Evolutionary conservation across 73 alveolate species (phyloP), one percentile per base, ranked within the genome.

Genomic region (Breviolum minutum): DNA sequence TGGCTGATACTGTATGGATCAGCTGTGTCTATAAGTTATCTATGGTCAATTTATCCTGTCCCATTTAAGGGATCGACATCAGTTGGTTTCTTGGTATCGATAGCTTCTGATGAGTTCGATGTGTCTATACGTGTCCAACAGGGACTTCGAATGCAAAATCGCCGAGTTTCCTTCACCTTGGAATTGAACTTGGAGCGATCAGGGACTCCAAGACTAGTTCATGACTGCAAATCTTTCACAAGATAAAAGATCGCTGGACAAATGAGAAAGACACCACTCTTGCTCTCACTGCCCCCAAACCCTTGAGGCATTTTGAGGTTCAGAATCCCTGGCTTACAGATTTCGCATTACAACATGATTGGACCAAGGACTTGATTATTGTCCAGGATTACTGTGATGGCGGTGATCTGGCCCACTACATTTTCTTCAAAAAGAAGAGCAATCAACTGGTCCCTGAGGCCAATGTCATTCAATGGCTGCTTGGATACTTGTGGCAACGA

Each of bases 341-440:
- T 40, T 40, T 40, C 3, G 54, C 54, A 40, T 40, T 40, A 40
- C 54, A 3, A 40, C 54, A 40, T 40, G 54, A 3, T 40, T 40
- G 54, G 54, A 40, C 54, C 54, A 40, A 92, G 97, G 97, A 92
- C 97, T 79, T 92, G n/a, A 92, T 92, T 79, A 92, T 92, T 63
- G 86, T 92, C 66, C 97, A 92, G 79, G 80, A 92, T 60, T 92
- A 92, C 40, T 92, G 97, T 63, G 89, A 92, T 14, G 97, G 97
- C 27, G 97, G 97, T 17, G 97, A 92, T 80, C 40, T 92, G 29
- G 97, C 97, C 11, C 97, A 92, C 71, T 92, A 71, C 89, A 61
- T 92, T 10, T 92, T 54, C 27, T 92, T 27, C 97, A 92, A 92
- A 68, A 92, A 92, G 97, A 92, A 92, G 80, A 92, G 80, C 89